These are phyloP conservation scores for Colletotrichum truncatum DNA, from an alignment of 2,329 filamentous ascomycete genomes.

Conservation along the genomic window DNA sequence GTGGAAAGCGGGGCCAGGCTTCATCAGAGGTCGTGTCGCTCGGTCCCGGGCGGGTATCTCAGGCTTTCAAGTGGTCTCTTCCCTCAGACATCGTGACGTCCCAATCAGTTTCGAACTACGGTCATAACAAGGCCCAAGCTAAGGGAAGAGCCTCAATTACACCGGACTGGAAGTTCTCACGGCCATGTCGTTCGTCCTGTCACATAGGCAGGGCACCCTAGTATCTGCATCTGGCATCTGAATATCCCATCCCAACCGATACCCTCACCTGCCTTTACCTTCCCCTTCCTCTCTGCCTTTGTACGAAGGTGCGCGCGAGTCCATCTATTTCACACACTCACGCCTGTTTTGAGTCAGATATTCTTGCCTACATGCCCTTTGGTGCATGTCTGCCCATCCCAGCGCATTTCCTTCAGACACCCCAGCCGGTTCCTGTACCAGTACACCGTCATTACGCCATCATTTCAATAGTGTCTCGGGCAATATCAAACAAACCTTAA, in stretches of 20 bases:
- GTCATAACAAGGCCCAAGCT: constrained; percentile 7
- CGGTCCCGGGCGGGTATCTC: constrained; percentile 27
- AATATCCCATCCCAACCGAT: not conserved
- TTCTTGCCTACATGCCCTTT: too few relatives aligned
- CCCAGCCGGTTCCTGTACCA: too few relatives aligned
- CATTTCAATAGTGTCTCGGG: constrained; percentile 18
- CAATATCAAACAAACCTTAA: not conserved
- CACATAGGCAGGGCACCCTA: not conserved
- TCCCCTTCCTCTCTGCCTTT: not conserved
- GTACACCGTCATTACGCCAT: too few relatives aligned
- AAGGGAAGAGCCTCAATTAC: constrained; percentile 21
- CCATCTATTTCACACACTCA: too few relatives aligned
- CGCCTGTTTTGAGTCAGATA: too few relatives aligned
- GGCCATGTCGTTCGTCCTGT: constrained; percentile 8
- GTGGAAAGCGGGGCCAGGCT: not conserved
- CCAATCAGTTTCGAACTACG: not conserved
- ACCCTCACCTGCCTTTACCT: not conserved
- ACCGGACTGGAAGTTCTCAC: constrained; percentile 7
- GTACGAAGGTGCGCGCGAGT: too few relatives aligned
- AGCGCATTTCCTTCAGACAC: too few relatives aligned
- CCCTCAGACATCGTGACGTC: constrained; percentile 4
- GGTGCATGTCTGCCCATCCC: too few relatives aligned
- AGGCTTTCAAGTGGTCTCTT: not conserved
- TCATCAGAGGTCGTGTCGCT: not conserved
- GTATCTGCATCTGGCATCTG: not conserved